Base-by-base conservation (phyloP, 192 early-diverging fungal species). In the Geranomyces variabilis region DNA sequence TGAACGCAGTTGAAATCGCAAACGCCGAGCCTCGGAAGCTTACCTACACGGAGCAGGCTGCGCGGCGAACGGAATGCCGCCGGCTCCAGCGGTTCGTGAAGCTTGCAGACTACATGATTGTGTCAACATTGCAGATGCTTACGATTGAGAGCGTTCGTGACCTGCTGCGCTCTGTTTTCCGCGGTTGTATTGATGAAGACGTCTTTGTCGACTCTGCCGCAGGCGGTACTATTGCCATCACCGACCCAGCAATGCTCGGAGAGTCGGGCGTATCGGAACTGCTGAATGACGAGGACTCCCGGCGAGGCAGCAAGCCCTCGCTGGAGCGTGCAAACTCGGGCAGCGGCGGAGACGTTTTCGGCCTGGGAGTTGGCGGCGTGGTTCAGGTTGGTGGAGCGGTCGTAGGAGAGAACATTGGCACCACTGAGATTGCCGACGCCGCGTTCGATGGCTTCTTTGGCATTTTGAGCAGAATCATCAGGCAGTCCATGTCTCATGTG, bases 41-140 rank as follows among this genome's bases (percentile, higher is more conserved):
- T 19, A 80, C 82, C 1, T 88, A 84, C 60, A 88, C 87, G 1
- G 84, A 88, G 69, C 85, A 87, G 63, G 83, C 86, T 28, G 85
- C 85, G n/a, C 66, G 87, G 28, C 59, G 82, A 41, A 70, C 72
- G 8, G 87, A 87, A 59, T 87, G 85, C 46, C 78, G 78, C 28
- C 62, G 81, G 9, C 67, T 88, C 17, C 79, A 84, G 34, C 72
- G 87, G 13, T 88, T 88, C 77, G 87, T 87, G 22, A 85, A 85
- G 62, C 67, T 87, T 12, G 71, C 77, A 12, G 87, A 88, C 67
- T 88, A 88, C 68, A 78, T 87, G 75, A 79, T 84, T 48, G 77
- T 84, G 22, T 66, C 67, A n/a, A 80, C 84, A 4, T 67, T 88
- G 33, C 85, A 86, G 26, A 63, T 74, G 70, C 53, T 88, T 0